Evolutionary conservation across 2,329 filamentous ascomycete species (phyloP).

Genomic region (Immersiporthe knoxdaviesiana): DNA sequence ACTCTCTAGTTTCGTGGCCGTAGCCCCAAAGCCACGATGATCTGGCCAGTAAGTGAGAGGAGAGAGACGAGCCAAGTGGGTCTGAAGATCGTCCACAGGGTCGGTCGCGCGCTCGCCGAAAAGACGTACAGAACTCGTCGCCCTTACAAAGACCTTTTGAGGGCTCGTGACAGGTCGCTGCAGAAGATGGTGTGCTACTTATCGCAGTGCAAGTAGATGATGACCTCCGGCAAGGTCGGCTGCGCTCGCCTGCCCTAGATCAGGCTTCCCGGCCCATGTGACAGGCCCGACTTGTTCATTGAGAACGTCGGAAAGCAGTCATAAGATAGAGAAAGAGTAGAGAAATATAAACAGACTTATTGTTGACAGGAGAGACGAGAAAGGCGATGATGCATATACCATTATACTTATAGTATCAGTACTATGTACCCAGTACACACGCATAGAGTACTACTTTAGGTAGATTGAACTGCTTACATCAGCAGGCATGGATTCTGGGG

Average conservation of each 20-base stretch:
- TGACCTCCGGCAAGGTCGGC: not conserved
- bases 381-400: not conserved
- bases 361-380: not conserved
- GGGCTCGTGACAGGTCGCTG: slow-evolving; percentile 5
- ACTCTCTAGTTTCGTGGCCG: not conserved
- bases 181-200: slow-evolving; percentile 9
- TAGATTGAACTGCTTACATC: slow-evolving; percentile 22
- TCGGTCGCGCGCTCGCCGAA: not conserved
- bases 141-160: not conserved
- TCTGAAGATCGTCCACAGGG: not conserved
- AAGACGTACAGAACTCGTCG: not conserved
- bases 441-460: no score
- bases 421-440: no score
- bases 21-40: not conserved
- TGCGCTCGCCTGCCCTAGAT: not conserved
- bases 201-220: not conserved
- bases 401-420: no score
- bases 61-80: not conserved
- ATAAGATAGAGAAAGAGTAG: not conserved
- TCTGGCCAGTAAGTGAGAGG: not conserved
- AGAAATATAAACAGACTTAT: no score
- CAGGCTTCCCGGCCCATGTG: not conserved
- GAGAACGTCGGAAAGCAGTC: not conserved
- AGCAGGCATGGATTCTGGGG: slow-evolving; percentile 18
- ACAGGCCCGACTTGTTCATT: not conserved